These are phyloP conservation scores for Pseudogymnoascus sp. DNA, from an alignment of 2,329 filamentous ascomycete species.

Conservation along the genomic window DNA sequence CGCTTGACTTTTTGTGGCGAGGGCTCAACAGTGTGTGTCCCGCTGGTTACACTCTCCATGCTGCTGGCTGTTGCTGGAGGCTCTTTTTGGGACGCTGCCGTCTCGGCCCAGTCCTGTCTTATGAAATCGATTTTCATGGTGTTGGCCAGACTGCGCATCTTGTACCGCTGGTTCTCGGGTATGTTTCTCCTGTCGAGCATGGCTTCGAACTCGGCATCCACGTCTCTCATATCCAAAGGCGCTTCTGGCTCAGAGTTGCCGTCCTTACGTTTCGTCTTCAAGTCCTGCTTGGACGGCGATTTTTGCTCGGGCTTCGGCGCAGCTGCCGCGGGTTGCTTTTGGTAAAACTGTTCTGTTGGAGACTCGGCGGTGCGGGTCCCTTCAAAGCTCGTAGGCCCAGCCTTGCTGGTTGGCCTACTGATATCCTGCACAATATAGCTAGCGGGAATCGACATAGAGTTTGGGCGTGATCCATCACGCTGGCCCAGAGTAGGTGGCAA, in stretches of 20 bases:
- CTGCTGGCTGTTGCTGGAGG: conserved; percentile 26
- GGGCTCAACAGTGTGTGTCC: conserved; percentile 29
- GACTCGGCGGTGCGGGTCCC: not conserved
- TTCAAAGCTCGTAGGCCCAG: not conserved
- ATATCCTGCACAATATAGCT: conserved; percentile 29
- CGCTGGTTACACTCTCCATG: conserved; percentile 36
- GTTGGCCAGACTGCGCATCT: conserved; percentile 83
- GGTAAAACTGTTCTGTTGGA: conserved; percentile 1
- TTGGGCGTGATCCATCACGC: conserved; percentile 23
- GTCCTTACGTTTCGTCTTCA: not conserved
- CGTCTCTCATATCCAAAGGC: conserved; percentile 42
- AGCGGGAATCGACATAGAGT: conserved; percentile 27
- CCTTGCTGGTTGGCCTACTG: conserved; percentile 19
- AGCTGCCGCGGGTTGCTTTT: not conserved
- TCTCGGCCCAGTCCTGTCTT: conserved; percentile 74
- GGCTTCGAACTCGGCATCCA: conserved; percentile 50
- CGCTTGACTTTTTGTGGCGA: conserved; percentile 42
- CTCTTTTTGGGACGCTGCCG: conserved; percentile 41
- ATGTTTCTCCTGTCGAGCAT: conserved; percentile 83
- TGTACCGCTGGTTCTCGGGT: conserved; percentile 84
- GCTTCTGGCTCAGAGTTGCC: conserved; percentile 7
- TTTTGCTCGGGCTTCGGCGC: not conserved
- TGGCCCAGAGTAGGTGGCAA: conserved; percentile 21
- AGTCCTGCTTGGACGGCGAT: not conserved
- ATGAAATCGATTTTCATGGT: conserved; percentile 96